These are phyloP conservation scores for Collybia sordida DNA, from an alignment of 768 basidiomycete species.

Conservation along the genomic window DNA sequence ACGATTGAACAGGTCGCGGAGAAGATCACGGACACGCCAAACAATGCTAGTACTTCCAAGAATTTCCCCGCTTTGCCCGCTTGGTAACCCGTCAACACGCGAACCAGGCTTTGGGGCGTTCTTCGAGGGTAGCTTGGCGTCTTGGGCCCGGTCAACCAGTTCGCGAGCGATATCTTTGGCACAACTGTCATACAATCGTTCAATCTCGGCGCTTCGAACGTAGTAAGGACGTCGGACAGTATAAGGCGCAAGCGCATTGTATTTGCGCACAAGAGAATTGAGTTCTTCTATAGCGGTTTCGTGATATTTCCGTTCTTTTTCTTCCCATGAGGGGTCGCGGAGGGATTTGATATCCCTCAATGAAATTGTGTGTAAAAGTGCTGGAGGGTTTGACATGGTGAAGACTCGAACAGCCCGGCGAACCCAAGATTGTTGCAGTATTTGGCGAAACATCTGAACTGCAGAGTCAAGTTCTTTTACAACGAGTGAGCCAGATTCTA, in stretches of 20 bases:
- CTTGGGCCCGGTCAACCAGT: slow-evolving; percentile 27
- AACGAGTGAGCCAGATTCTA: neutral
- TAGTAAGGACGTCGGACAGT: slow-evolving; percentile 69
- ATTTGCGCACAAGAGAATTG: slow-evolving; percentile 74
- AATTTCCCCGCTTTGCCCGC: neutral
- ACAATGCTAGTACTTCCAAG: neutral
- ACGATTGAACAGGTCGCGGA: neutral
- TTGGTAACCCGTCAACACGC: neutral
- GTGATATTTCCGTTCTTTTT: slow-evolving; percentile 66
- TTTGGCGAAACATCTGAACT: slow-evolving; percentile 58
- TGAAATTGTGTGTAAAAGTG: slow-evolving; percentile 34
- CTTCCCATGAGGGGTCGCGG: slow-evolving; percentile 72
- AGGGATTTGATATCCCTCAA: slow-evolving; percentile 37
- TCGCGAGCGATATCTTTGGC: slow-evolving; percentile 51
- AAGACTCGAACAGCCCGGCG: slow-evolving; percentile 70
- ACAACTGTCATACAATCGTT: slow-evolving; percentile 47
- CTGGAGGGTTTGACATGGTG: slow-evolving; percentile 41
- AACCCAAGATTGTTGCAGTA: slow-evolving; percentile 69
- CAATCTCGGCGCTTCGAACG: slow-evolving; percentile 56
- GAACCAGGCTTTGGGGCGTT: neutral
- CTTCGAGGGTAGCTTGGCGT: neutral
- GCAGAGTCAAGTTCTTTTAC: slow-evolving; percentile 64
- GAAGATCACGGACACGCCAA: neutral
- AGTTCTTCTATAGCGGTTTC: slow-evolving; percentile 66
- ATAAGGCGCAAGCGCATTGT: slow-evolving; percentile 80